Evolutionary conservation across 352 stramenopile genomes (phyloP).

Genomic region (Albugo laibachii): DNA sequence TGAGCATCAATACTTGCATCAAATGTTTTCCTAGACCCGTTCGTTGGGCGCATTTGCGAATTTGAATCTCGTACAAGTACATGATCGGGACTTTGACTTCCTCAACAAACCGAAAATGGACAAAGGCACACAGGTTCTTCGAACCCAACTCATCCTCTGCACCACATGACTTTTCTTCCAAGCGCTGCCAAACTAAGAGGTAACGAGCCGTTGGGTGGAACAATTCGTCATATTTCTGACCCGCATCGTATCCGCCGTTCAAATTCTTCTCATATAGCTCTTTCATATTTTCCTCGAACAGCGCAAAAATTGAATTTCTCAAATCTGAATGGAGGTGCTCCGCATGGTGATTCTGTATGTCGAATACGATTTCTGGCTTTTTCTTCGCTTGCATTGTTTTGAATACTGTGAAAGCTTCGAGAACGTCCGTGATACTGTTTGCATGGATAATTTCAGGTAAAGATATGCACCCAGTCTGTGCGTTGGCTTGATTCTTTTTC

Average conservation of each 20-base stretch:
- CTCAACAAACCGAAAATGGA: constrained; percentile 86
- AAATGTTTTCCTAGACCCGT: constrained; percentile 78
- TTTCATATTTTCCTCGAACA: constrained; percentile 89
- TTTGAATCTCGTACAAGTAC: constrained; percentile 91
- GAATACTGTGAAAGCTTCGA: too few species aligned
- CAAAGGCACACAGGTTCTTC: constrained; percentile 43
- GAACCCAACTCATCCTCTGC: background rate
- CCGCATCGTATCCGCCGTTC: constrained; percentile 80
- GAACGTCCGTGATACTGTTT: too few species aligned
- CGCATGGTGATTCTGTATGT: constrained; percentile 23
- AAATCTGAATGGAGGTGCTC: constrained; percentile 13
- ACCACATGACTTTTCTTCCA: constrained; percentile 3
- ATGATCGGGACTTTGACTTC: constrained; percentile 80
- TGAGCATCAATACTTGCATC: constrained; percentile 78
- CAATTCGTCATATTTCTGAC: constrained; percentile 67
- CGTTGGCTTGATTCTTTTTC: too few species aligned
- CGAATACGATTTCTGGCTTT: constrained; percentile 2
- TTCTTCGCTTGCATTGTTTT: too few species aligned
- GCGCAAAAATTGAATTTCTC: constrained; percentile 17
- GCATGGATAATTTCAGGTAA: too few species aligned
- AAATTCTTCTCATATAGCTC: constrained; percentile 59
- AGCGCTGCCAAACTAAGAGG: constrained; percentile 21
- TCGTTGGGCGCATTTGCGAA: constrained; percentile 32
- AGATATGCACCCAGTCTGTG: too few species aligned
- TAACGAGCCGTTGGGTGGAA: constrained; percentile 75